Conservation (phyloP, 352 stramenopile species). For the Peronospora belbahrii region DNA sequence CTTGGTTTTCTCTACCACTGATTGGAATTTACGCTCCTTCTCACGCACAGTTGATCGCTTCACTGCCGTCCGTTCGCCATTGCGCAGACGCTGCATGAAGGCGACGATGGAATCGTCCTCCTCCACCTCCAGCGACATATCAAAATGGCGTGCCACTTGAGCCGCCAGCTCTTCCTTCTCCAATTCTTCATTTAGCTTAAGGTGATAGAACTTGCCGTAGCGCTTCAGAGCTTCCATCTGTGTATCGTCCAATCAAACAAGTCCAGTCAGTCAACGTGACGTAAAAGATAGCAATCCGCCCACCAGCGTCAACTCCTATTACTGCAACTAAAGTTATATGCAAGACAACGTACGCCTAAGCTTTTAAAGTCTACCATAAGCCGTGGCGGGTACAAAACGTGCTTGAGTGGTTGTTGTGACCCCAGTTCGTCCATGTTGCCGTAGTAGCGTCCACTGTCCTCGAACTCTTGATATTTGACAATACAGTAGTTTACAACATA, state of each 20-base stretch:
- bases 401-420: conserved; percentile 36
- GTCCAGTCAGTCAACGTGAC: not conserved
- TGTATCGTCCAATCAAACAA: not conserved
- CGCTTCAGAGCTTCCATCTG: conserved; percentile 68
- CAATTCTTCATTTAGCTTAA: conserved; percentile 50
- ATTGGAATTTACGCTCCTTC: conserved; percentile 48
- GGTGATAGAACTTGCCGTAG: conserved; percentile 76
- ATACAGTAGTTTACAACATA: not conserved
- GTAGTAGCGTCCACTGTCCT: conserved; percentile 22
- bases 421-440: conserved; percentile 22
- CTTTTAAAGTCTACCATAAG: conserved; percentile 84
- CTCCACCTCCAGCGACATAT: conserved; percentile 69
- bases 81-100: conserved; percentile 79
- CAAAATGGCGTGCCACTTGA: conserved; percentile 74
- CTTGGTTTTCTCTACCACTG: conserved; percentile 46
- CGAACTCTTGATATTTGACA: conserved; percentile 21
- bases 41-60: conserved; percentile 41
- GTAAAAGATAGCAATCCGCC: not conserved
- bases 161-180: conserved; percentile 68
- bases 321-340: not conserved
- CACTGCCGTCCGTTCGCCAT: conserved; percentile 57
- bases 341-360: conserved; percentile 42
- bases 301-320: not conserved
- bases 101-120: conserved; percentile 82
- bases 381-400: conserved; percentile 55